These are phyloP conservation scores for Eimeria acervulina DNA, from an alignment of 169 alveolate genomes.

Conservation along the genomic window DNA sequence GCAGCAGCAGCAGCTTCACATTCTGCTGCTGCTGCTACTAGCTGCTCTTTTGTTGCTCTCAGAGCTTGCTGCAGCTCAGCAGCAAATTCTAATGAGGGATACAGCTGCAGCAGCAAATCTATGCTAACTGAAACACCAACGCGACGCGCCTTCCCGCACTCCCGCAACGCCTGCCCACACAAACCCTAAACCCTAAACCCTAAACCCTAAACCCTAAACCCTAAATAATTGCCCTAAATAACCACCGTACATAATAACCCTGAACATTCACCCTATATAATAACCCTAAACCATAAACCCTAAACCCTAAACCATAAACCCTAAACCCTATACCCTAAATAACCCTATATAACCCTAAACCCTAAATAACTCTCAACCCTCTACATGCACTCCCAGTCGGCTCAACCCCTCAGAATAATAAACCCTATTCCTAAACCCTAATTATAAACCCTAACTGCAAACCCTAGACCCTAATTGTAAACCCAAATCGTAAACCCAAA, in stretches of 20 bases:
- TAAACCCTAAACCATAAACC: no score
- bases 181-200: conserved; percentile 20
- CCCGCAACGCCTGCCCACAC: conserved; percentile 75
- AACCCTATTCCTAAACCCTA: conserved; percentile 13
- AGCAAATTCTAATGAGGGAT: background rate
- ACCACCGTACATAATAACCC: no score
- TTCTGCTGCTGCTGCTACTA: conserved; percentile 15
- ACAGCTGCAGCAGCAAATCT: background rate
- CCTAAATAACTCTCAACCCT: no score
- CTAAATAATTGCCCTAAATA: background rate
- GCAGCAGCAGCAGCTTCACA: background rate
- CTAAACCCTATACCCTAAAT: no score
- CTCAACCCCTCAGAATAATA: no score
- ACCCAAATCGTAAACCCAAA: background rate
- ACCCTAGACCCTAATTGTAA: conserved; percentile 17
- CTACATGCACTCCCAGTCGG: no score
- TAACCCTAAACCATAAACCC: no score
- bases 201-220: conserved; percentile 11
- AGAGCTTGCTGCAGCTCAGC: background rate
- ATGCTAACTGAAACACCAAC: background rate
- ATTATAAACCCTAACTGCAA: background rate
- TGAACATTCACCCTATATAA: no score
- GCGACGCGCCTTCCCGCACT: conserved; percentile 60
- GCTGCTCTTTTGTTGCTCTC: background rate
- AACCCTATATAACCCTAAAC: no score